These are phyloP conservation scores for Camelina hispida DNA, from an alignment of 345 rosid genomes.

Conservation along the genomic window DNA sequence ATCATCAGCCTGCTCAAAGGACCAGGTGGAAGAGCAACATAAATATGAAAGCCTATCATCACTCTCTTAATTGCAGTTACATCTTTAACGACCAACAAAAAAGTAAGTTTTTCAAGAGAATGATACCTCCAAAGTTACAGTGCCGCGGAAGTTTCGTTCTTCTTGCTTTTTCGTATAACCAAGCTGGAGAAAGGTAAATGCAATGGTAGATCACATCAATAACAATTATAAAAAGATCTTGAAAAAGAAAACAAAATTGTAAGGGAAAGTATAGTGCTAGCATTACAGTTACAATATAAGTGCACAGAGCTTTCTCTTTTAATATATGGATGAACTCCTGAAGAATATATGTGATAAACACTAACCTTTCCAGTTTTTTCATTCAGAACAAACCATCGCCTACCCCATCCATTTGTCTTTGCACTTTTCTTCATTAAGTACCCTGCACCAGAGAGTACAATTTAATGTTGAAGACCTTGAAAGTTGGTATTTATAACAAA, in stretches of 20 bases:
- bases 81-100: background rate
- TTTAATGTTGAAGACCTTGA: slow-evolving; percentile 17
- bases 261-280: slow-evolving; percentile 14
- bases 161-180: slow-evolving; percentile 95
- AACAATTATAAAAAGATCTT: background rate
- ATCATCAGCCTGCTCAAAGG: background rate
- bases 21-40: slow-evolving; percentile 8
- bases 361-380: slow-evolving; percentile 94
- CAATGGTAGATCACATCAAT: slow-evolving; percentile 14
- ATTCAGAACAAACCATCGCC: slow-evolving; percentile 93
- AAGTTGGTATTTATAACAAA: slow-evolving; percentile 6
- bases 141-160: slow-evolving; percentile 90
- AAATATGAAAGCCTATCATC: slow-evolving; percentile 3
- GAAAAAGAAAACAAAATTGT: background rate
- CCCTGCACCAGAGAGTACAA: slow-evolving; percentile 54
- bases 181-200: slow-evolving; percentile 56
- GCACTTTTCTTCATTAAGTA: slow-evolving; percentile 86
- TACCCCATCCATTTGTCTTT: slow-evolving; percentile 89
- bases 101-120: background rate
- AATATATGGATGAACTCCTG: slow-evolving; percentile 18
- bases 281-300: background rate
- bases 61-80: background rate
- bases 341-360: background rate
- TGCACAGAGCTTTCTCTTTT: slow-evolving; percentile 18
- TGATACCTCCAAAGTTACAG: slow-evolving; percentile 79